Conservation (phyloP, 1,284 basidiomycete species). For the Ganoderma sinense region DNA sequence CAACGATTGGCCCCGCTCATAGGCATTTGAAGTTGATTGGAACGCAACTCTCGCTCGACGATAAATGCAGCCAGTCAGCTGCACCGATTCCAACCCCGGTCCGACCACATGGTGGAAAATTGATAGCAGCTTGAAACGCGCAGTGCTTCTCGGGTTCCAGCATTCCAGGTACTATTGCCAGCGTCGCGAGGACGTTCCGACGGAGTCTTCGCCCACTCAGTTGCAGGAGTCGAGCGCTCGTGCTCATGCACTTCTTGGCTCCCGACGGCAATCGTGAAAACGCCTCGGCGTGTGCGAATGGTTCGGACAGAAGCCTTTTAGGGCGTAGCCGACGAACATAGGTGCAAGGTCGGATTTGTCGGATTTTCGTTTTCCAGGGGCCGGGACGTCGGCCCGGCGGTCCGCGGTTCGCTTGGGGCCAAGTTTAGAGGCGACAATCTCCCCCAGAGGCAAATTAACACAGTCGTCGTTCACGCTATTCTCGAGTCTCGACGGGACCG, state of each 20-base stretch:
- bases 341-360: neutral
- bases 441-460: neutral
- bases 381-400: neutral
- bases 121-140: neutral
- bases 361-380: neutral
- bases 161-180: neutral
- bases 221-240: neutral
- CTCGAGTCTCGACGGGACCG: neutral
- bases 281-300: neutral
- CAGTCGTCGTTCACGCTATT: neutral
- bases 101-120: slow-evolving; percentile 2
- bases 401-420: neutral
- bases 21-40: slow-evolving; percentile 1
- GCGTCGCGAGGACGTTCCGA: neutral
- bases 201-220: neutral
- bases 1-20: slow-evolving; percentile 25
- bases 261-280: neutral
- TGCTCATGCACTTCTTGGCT: neutral
- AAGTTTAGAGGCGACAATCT: neutral
- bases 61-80: slow-evolving; percentile 20
- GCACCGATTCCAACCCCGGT: slow-evolving; percentile 2
- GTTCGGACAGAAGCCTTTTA: neutral
- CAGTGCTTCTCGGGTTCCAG: slow-evolving; percentile 12
- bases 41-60: slow-evolving; percentile 20
- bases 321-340: neutral